Evolutionary conservation across 441 rosid genomes (phyloP).

Genomic region (Adansonia madagascariensis): DNA sequence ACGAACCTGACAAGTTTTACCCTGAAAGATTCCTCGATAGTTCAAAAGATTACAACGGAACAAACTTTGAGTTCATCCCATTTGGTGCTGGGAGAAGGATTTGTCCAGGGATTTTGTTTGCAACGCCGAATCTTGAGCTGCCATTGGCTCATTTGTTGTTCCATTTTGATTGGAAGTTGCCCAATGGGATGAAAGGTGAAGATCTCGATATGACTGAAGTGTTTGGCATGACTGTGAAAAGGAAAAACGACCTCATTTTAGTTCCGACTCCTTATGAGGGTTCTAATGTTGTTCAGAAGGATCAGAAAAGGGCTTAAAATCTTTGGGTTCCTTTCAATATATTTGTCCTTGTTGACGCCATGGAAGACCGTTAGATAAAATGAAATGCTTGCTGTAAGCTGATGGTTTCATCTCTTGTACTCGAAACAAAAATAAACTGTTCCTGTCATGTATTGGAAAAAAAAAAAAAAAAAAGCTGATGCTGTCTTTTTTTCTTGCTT

Average conservation of each 20-base stretch:
- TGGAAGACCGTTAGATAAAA: neutral
- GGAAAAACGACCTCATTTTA: conserved; percentile 29
- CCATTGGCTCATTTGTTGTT: conserved; percentile 7
- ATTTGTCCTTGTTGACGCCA: neutral
- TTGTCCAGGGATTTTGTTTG: conserved; percentile 12
- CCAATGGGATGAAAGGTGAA: conserved; percentile 9
- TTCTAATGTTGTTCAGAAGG: neutral
- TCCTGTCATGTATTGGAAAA: neutral
- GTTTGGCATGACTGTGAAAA: conserved; percentile 25
- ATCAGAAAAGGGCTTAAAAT: neutral
- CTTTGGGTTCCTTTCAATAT: neutral
- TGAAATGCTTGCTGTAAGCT: too few relatives aligned
- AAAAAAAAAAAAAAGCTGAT: neutral
- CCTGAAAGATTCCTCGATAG: conserved; percentile 37
- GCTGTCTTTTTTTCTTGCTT: neutral
- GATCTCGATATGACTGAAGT: conserved; percentile 39
- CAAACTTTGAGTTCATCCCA: conserved; percentile 8
- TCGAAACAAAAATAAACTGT: neutral
- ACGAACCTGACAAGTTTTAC: conserved; percentile 39
- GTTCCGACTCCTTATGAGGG: conserved; percentile 24
- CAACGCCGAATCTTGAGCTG: neutral
- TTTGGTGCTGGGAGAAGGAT: conserved; percentile 17
- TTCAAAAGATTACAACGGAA: conserved; percentile 34
- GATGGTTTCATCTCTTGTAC: neutral
- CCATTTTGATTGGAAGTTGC: conserved; percentile 21